Evolutionary conservation across 2,329 filamentous ascomycete species (phyloP), one percentile per base, ranked within the genome.

Genomic region (Phialophora tarda): DNA sequence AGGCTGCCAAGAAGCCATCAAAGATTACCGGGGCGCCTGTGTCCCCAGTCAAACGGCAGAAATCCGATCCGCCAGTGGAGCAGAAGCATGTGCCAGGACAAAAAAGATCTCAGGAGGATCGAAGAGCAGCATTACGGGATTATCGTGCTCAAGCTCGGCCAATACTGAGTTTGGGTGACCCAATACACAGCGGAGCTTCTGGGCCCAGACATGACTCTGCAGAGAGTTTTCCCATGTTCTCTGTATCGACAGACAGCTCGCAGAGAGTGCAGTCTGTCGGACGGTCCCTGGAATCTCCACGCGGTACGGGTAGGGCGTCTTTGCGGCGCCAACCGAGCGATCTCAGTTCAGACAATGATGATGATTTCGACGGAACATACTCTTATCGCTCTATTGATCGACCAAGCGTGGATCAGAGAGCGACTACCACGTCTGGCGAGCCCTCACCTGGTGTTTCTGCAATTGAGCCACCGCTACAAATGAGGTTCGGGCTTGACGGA

Each of bases 161-260:
- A 51, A 77, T 83, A 14, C 75, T 86, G 54, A 82, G 78, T 26
- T 77, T 85, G 55, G 83, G 85, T 56, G 77, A 81, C 10, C 72
- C 77, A 24, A 75, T 23, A 56, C 67, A 59, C 74, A 74, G 73
- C 70, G 74, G 76, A 66, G 73, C 73, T 70, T 72, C 70, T 64
- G 70, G 76, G 61, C 71, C 68, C 73, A 82, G 84, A 41, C 84
- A 86, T 71, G 82, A 87, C 70, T 88, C 86, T 26, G 81, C 83
- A 6, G 86, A 88, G 68, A 88, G 86, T 74, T 88, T 88, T 70
- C 79, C 82, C 24, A 88, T 88, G 83, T 87, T 89, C 69, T 87
- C 85, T 47, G 84, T 84, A n/a, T 86, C 86, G 10, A 84, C 84
- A 1, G 84, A 85, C 67, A 82, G 81, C 66, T 88, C 86, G 5